Evolutionary conservation across 805 yeast species (phyloP).

Genomic region (Suhomyces prunicola): DNA sequence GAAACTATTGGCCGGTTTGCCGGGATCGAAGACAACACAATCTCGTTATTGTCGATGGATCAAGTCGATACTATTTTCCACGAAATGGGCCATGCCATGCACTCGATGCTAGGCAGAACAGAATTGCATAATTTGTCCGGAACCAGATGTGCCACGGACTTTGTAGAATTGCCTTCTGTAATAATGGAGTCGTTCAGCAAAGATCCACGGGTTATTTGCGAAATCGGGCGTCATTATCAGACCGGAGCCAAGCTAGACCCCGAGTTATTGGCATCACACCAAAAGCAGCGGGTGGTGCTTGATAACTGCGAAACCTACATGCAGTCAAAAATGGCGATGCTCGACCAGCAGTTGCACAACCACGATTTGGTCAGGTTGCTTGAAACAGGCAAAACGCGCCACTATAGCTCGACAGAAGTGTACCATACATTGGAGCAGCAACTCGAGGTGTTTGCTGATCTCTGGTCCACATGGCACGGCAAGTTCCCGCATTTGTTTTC

Average conservation of each 20-base stretch:
- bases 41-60: slow-evolving; percentile 61
- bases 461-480: slow-evolving; percentile 83
- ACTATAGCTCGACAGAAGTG: slow-evolving; percentile 54
- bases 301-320: slow-evolving; percentile 74
- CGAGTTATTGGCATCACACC: slow-evolving; percentile 48
- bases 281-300: slow-evolving; percentile 49
- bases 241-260: slow-evolving; percentile 62
- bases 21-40: slow-evolving; percentile 21
- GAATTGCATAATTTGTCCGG: slow-evolving; percentile 89
- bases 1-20: slow-evolving; percentile 31
- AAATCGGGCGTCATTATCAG: slow-evolving; percentile 68
- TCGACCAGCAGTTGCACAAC: slow-evolving; percentile 78
- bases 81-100: slow-evolving; percentile 99
- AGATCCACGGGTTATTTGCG: slow-evolving; percentile 68
- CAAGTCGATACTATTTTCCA: slow-evolving; percentile 95
- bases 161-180: slow-evolving; percentile 96
- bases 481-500: slow-evolving; percentile 91
- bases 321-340: slow-evolving; percentile 84
- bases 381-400: slow-evolving; percentile 5
- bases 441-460: slow-evolving; percentile 62
- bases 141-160: slow-evolving; percentile 92
- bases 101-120: slow-evolving; percentile 93
- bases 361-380: slow-evolving; percentile 9
- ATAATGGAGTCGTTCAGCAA: slow-evolving; percentile 91
- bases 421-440: slow-evolving; percentile 66